Conservation (phyloP, 305 asterid genomes). For the Solanum hybrid region DNA sequence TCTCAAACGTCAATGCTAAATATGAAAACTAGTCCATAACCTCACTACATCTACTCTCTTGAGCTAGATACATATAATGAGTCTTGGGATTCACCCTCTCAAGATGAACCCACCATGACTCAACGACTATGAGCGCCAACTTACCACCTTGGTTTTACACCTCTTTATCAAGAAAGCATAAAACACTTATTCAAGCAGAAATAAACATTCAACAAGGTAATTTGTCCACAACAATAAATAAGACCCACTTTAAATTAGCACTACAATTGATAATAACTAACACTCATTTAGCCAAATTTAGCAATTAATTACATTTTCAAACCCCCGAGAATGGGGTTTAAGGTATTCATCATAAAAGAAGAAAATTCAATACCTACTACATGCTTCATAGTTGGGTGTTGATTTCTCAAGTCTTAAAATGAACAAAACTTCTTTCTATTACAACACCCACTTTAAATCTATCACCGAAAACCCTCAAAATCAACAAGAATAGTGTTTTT, state of each 20-base stretch:
- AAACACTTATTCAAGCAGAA: background rate
- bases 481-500: background rate
- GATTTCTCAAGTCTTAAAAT: background rate
- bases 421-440: background rate
- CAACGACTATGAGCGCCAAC: background rate
- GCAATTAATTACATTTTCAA: background rate
- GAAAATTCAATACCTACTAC: background rate
- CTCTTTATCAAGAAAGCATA: background rate
- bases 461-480: background rate
- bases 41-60: background rate
- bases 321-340: background rate
- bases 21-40: background rate
- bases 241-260: background rate
- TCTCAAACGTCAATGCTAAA: background rate
- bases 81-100: background rate
- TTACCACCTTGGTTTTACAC: background rate
- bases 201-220: background rate
- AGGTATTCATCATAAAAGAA: background rate
- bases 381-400: background rate
- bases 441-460: background rate
- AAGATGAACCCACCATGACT: background rate
- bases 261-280: background rate
- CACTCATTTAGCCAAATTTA: background rate
- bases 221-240: background rate
- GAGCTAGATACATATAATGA: background rate